Evolutionary conservation across 2,329 filamentous ascomycete genomes (phyloP), one percentile per base, ranked within the genome.

Genomic region (Neobulgaria alba): DNA sequence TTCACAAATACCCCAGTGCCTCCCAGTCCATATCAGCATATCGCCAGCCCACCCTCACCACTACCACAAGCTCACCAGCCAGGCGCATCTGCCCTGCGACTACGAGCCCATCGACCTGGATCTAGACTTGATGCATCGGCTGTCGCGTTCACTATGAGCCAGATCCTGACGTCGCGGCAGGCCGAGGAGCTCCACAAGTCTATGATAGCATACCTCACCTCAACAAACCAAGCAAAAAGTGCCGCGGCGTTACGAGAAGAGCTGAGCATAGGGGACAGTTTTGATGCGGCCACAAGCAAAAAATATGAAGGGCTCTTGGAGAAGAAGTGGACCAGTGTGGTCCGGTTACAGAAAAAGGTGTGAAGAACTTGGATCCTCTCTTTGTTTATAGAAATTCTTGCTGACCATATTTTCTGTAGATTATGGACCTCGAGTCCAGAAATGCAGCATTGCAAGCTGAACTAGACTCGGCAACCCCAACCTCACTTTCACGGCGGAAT

Each of bases 261-360:
- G 63, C 67, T 85, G n/a, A 72, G 73, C 41, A 73, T 95, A 3
- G 74, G 79, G 38, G 71, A 67, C 29, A 66, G 67, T 35, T 89
- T 93, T 56, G 87, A 95, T 60, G 72, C 84, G 47, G 74, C 76
- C 14, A 95, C 86, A 15, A 75, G 82, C 38, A 95, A 95, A 69
- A 95, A 94, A 66, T 96, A 95, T 67, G 88, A 95, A 64, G 85
- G 85, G 2, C 66, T 96, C 19, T 66, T 96, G 52, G 90, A 96
- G 72, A 95, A 95, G 75, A 96, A 96, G 70, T 96, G 90, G 90
- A 96, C 90, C 15, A 92, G 87, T 56, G 84, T 96, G 19, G 88
- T 95, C 56, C 76, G 90, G 47, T 65, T 96, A 62, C 90, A 96
- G 66, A 95, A 95, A 66, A 96, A 95, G 84, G 86, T 84, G 64